A percentile compares a stretch with the other conserved stretches of the same genome.
Conservation (phyloP, 371 early-diverging fungal species). For the Coemansia sp. region DNA sequence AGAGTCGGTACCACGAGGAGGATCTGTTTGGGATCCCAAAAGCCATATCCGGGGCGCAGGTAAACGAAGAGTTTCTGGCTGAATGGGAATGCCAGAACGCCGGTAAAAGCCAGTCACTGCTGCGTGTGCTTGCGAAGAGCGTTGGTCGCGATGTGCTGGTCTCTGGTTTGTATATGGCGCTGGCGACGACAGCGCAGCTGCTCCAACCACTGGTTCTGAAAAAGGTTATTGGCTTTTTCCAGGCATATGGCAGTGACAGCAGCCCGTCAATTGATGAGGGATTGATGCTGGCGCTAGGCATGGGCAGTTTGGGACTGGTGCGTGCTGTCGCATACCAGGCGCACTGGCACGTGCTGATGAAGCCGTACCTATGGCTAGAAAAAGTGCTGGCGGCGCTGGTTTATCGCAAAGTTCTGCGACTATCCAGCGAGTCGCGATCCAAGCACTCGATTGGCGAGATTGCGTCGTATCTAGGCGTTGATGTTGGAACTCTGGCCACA, state of each 20-base stretch:
- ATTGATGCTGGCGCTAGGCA: conserved; percentile 15
- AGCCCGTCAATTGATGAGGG: conserved; percentile 14
- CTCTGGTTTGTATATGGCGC: conserved; percentile 47
- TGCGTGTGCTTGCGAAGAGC: neutral
- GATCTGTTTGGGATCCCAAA: conserved; percentile 8
- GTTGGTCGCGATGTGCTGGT: conserved; percentile 7
- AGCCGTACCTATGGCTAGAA: conserved; percentile 16
- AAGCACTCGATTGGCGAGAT: conserved; percentile 15
- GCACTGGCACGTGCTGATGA: conserved; percentile 21
- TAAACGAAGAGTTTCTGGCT: conserved; percentile 12
- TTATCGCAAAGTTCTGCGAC: conserved; percentile 15
- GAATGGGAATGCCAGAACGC: conserved; percentile 2
- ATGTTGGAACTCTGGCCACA: conserved; percentile 11
- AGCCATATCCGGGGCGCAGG: conserved; percentile 2
- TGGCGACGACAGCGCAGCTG: conserved; percentile 74
- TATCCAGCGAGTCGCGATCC: conserved; percentile 16
- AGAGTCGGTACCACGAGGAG: conserved; percentile 9
- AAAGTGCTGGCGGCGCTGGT: conserved; percentile 15
- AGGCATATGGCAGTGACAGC: neutral
- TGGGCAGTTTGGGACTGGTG: conserved; percentile 13
- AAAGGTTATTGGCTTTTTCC: conserved; percentile 17
- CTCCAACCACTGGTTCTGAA: conserved; percentile 35
- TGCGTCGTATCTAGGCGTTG: conserved; percentile 16
- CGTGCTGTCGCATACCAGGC: conserved; percentile 17
- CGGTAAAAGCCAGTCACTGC: neutral